Base-by-base conservation (phyloP, 2,329 filamentous ascomycete species). In the Pseudogymnoascus sp. region DNA sequence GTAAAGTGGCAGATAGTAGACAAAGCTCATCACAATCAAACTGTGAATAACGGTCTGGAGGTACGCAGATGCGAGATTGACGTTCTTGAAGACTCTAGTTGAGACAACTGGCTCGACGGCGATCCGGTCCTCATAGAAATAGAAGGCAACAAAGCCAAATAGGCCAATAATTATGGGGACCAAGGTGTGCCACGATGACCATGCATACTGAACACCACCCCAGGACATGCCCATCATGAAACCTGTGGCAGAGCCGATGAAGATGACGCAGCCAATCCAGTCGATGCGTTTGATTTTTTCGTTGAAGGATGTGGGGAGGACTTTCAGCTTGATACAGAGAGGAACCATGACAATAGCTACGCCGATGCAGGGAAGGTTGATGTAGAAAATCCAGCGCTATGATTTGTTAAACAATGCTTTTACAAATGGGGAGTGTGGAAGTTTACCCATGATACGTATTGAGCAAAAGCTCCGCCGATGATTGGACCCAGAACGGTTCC, bases 131-230 rank as follows among this genome's bases (percentile, higher is more conserved):
- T 88, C 9, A 78, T 74, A 88, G 23, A 81, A 72, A 8, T 78
- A 75, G 67, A 85, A 85, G 6, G 68, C 72, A 4, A 79, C 66
- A 6, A 88, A 71, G 1, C 81, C 79, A 0, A 74, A 69, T 1
- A 73, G 68, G 1, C 85, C 84, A 9, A 88, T 41, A 4, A 83
- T 71, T 11, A 89, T 71, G 0, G 85, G 86, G 0, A 85, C 77
- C 3, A 89, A 73, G 0, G 83, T 86, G 1, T 79, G 77, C 78
- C 81, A 87, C 6, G 79, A 83, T 52, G 74, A 70, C 86, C 86
- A 89, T 0, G 78, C 69, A 69, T 86, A 88, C 73, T 85, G 80
- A 9, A 87, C 78, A 33, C 84, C 86, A 9, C 84, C 58, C 78
- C 81, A 58, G 14, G 25, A 60, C 18, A 33, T 31, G 11, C 3